These are phyloP conservation scores for Metschnikowia similis DNA, from an alignment of 805 yeast species.

Conservation along the genomic window DNA sequence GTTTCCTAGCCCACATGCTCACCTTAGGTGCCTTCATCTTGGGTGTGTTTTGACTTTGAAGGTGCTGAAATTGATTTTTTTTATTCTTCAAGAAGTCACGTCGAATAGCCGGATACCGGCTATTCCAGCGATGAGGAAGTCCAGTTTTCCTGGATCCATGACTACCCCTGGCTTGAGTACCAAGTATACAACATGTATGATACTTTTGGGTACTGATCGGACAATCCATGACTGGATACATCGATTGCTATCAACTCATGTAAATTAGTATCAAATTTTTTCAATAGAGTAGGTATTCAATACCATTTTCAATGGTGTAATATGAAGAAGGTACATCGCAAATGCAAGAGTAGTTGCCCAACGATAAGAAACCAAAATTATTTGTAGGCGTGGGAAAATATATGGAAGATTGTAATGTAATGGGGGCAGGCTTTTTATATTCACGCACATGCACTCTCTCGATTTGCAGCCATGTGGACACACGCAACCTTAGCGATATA, in stretches of 20 bases:
- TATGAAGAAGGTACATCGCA: too few species aligned
- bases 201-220: slow-evolving; percentile 7
- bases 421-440: slow-evolving; percentile 8
- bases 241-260: neutral
- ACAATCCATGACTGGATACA: too few species aligned
- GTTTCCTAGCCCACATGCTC: too few species aligned
- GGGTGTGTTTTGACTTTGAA: neutral
- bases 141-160: slow-evolving; percentile 11
- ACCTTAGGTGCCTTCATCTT: neutral
- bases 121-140: neutral
- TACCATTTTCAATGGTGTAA: too few species aligned
- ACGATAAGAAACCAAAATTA: too few species aligned
- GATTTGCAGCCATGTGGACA: slow-evolving; percentile 1
- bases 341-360: too few species aligned
- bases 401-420: too few species aligned
- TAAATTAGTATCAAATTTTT: neutral
- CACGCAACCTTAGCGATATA: neutral
- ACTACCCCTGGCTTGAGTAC: slow-evolving; percentile 16
- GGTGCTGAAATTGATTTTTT: neutral
- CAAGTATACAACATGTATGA: slow-evolving; percentile 10
- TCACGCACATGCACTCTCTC: neutral
- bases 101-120: neutral
- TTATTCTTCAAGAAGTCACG: neutral
- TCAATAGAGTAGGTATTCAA: too few species aligned
- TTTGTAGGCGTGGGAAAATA: too few species aligned